Percentiles rank a stretch among this genome's conserved stretches.
Conservation (phyloP, 495 filamentous ascomycete species). For the Corynascus novoguineensis region DNA sequence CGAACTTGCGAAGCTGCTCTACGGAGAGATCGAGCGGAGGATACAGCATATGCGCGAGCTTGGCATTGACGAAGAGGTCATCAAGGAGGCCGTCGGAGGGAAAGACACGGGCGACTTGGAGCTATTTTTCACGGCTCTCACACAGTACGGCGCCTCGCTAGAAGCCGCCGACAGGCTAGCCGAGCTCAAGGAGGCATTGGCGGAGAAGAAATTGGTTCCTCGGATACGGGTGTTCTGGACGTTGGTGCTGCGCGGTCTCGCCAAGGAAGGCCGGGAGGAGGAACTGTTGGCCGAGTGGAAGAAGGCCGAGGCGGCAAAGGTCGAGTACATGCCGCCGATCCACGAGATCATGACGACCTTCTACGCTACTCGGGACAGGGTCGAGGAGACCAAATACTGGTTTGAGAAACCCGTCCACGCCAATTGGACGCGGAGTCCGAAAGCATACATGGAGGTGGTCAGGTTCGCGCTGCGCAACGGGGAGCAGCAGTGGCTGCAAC, state of each 20-base stretch:
- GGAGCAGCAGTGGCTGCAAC: constrained; percentile 57
- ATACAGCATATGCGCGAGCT: constrained; percentile 16
- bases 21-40: constrained; percentile 44
- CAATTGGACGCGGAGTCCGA: constrained; percentile 35
- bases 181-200: constrained; percentile 32
- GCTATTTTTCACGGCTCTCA: constrained; percentile 50
- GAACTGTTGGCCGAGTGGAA: constrained; percentile 43
- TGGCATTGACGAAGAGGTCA: constrained; percentile 35
- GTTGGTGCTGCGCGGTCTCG: constrained; percentile 60
- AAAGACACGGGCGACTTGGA: constrained; percentile 38
- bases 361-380: constrained; percentile 45
- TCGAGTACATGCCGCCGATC: constrained; percentile 30
- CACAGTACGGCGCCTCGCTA: constrained; percentile 52
- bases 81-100: constrained; percentile 30
- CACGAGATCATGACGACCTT: constrained; percentile 50
- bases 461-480: constrained; percentile 45
- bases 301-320: constrained; percentile 28
- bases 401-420: constrained; percentile 54
- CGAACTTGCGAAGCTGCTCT: constrained; percentile 52
- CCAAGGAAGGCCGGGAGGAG: constrained; percentile 53
- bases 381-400: constrained; percentile 56
- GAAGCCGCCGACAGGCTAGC: constrained; percentile 52
- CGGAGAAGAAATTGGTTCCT: constrained; percentile 24
- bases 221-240: constrained; percentile 49
- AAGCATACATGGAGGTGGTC: constrained; percentile 49